These are phyloP conservation scores for Suillus alpinus DNA, from an alignment of 768 basidiomycete genomes.

Conservation along the genomic window DNA sequence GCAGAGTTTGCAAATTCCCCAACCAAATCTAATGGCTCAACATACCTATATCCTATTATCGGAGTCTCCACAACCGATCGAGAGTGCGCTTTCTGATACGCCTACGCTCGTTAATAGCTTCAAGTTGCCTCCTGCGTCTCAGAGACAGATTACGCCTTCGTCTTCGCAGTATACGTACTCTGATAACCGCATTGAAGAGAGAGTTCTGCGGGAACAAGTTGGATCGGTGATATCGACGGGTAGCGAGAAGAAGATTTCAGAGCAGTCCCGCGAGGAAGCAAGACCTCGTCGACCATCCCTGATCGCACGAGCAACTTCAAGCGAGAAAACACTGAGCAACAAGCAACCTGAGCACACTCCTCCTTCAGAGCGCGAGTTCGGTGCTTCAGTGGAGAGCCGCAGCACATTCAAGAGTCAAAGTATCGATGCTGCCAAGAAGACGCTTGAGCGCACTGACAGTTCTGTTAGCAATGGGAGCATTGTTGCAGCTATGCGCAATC, in stretches of 20 bases:
- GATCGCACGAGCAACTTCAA: slow-evolving; percentile 17
- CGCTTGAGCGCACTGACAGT: slow-evolving; percentile 51
- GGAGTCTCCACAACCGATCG: slow-evolving; percentile 21
- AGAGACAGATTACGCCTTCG: slow-evolving; percentile 6
- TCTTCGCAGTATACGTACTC: slow-evolving; percentile 5
- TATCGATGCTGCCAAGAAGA: slow-evolving; percentile 30
- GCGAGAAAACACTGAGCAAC: slow-evolving; percentile 15
- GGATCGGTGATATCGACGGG: neutral
- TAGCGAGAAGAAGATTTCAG: neutral
- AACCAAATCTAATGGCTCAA: slow-evolving; percentile 12
- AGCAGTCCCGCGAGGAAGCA: slow-evolving; percentile 2
- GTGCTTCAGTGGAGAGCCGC: slow-evolving; percentile 19
- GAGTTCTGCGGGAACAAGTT: neutral
- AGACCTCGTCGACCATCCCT: slow-evolving; percentile 21
- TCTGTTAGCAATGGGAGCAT: slow-evolving; percentile 53
- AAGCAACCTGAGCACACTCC: slow-evolving; percentile 15
- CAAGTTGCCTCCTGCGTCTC: slow-evolving; percentile 8
- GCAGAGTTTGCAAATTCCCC: slow-evolving; percentile 15
- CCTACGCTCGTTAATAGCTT: neutral
- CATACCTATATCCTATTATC: slow-evolving; percentile 10
- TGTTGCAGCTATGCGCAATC: slow-evolving; percentile 68
- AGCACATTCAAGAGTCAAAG: slow-evolving; percentile 25
- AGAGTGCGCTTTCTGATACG: slow-evolving; percentile 4
- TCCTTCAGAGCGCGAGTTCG: slow-evolving; percentile 33
- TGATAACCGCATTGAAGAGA: neutral